phyloP scores from a whole-genome alignment of 495 filamentous ascomycete genomes.

The Penicillium coffeae region DNA sequence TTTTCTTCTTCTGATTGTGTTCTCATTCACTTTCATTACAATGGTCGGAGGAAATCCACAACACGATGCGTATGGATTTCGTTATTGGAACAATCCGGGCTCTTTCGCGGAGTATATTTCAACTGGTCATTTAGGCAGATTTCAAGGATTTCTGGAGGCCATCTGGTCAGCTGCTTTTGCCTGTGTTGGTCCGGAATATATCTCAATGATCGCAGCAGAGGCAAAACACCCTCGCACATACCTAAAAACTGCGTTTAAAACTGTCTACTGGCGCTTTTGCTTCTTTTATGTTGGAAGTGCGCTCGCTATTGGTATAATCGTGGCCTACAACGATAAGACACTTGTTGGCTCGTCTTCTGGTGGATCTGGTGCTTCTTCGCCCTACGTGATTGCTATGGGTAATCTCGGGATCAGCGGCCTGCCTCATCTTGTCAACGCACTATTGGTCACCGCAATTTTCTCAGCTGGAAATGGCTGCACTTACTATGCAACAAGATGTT shows the following conservation, averaged over 20 bases:
- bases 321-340: too few relatives aligned
- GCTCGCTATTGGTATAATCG: conserved; percentile 65
- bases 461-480: conserved; percentile 81
- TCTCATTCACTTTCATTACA: conserved; percentile 39
- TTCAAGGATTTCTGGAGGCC: conserved; percentile 68
- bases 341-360: conserved; percentile 49
- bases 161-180: conserved; percentile 48
- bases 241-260: conserved; percentile 63
- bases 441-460: conserved; percentile 71
- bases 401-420: conserved; percentile 54
- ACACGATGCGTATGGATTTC: conserved; percentile 70
- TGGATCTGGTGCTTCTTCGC: conserved; percentile 60
- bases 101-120: conserved; percentile 50
- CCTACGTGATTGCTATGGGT: conserved; percentile 82
- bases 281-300: conserved; percentile 73
- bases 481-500: conserved; percentile 70
- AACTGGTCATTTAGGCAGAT: conserved; percentile 61
- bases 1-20: conserved; percentile 59
- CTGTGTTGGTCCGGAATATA: conserved; percentile 66
- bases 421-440: conserved; percentile 28
- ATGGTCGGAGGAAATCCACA: conserved; percentile 73
- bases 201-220: conserved; percentile 77
- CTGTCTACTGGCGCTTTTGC: conserved; percentile 68
- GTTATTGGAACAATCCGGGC: conserved; percentile 44
- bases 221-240: conserved; percentile 61